phyloP scores from a whole-genome alignment of 495 filamentous ascomycete species.

The Aspergillus biplanus region DNA sequence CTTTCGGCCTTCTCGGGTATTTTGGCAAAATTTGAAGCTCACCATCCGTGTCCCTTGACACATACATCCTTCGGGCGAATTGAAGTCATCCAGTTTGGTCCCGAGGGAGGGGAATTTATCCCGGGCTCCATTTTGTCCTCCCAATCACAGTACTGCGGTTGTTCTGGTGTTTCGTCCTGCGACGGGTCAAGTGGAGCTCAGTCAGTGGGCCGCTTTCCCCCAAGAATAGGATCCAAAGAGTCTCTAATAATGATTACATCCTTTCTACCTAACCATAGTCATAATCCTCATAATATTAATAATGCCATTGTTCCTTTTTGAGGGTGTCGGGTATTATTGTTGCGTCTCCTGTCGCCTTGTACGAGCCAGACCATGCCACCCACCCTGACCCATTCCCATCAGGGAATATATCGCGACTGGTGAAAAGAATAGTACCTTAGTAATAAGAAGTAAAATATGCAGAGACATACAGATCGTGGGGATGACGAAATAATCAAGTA shows the following conservation, averaged over 20 bases:
- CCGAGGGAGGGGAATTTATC: neutral
- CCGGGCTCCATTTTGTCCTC: neutral
- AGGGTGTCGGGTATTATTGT: slow-evolving; percentile 4
- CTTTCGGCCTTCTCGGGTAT: too few relatives aligned
- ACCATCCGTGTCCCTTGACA: too few relatives aligned
- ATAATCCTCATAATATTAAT: neutral
- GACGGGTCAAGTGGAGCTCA: slow-evolving; percentile 2
- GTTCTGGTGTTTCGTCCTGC: neutral
- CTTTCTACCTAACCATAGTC: neutral
- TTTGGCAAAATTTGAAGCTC: too few relatives aligned
- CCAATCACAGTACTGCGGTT: neutral
- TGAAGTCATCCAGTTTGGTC: neutral
- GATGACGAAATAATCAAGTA: neutral
- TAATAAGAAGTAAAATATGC: neutral
- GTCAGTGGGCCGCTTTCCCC: slow-evolving; percentile 9
- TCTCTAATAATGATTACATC: neutral
- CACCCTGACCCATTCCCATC: too few relatives aligned
- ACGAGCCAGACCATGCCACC: too few relatives aligned
- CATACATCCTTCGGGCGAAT: neutral
- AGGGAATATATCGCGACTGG: too few relatives aligned
- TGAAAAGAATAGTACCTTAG: too few relatives aligned
- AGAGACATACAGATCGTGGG: slow-evolving; percentile 1
- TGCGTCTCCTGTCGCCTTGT: too few relatives aligned
- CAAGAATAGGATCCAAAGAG: slow-evolving; percentile 2
- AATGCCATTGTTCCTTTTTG: neutral